Base-by-base conservation (phyloP, 371 early-diverging fungal genomes). In the Parasitella parasitica region DNA sequence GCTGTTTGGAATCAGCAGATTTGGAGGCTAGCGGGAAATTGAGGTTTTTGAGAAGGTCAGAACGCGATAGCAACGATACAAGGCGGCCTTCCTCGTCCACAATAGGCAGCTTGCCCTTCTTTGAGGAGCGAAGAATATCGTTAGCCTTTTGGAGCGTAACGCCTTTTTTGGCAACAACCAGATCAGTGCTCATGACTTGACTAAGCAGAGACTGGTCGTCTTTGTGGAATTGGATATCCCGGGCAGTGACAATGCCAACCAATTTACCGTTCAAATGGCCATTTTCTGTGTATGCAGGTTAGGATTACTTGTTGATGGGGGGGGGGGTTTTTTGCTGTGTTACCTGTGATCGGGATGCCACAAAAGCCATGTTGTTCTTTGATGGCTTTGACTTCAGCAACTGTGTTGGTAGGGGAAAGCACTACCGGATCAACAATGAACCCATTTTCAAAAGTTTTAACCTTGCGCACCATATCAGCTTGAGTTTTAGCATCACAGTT, bases 91-190 rank as follows among this genome's bases (percentile, higher is more conserved):
- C 59, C 20, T 75, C 75, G 72, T 98, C 90, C 58, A 98, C 92
- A 63, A 98, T 96, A 37, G 95, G 97, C 37, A 97, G 88, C 85
- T 97, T 97, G 69, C 97, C 98, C 84, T 97, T 97, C 84, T 94
- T 92, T 75, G 93, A 93, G 48, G 85, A 82, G 60, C 87, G 78
- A 59, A 97, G 83, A 67, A 97, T 94, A 32, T 82, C 76, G 77
- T 97, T 94, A 64, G 98, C 98, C 76, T 97, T 91, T 38, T 76
- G 72, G 36, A 96, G 85, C 4, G 95, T 94, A 57, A 95, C 89
- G 49, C 96, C 96, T 65, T 91, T 80, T 46, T 86, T 73, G 55
- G 95, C 98, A 27, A 88, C 85, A 60, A 94, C 92, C 32, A 97
- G 80, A 28, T 96, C 91, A 26, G 86, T 93, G 59, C 94, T 92